These are phyloP conservation scores for Colletotrichum lupini DNA, from an alignment of 2,329 filamentous ascomycete genomes.

Conservation along the genomic window DNA sequence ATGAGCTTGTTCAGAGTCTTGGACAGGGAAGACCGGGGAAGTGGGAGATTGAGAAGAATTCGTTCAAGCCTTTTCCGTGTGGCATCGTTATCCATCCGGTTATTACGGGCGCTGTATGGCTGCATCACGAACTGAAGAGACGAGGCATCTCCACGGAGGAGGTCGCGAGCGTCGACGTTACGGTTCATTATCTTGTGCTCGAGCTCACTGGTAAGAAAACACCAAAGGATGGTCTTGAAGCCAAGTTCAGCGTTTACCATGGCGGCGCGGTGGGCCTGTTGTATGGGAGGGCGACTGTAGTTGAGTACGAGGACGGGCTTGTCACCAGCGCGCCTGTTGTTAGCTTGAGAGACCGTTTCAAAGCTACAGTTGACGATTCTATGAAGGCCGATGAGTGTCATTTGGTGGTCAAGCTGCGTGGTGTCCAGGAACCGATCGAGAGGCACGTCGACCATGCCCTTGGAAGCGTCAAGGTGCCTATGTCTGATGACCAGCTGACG, in stretches of 20 bases:
- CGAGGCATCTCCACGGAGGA: neutral
- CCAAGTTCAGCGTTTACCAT: neutral
- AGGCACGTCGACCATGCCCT: neutral
- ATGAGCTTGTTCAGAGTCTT: neutral
- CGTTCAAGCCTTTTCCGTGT: neutral
- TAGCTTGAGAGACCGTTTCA: neutral
- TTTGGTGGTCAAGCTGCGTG: neutral
- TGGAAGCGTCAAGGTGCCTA: neutral
- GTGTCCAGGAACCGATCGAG: neutral
- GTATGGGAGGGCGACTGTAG: neutral
- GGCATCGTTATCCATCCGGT: neutral
- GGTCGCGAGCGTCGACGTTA: neutral
- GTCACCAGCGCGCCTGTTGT: neutral
- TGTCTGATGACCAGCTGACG: neutral
- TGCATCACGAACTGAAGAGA: neutral
- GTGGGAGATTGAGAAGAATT: neutral
- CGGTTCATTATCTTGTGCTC: neutral
- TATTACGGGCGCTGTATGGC: neutral
- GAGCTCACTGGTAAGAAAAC: neutral
- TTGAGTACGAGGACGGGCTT: neutral
- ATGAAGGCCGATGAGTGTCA: neutral
- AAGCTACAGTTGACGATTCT: neutral
- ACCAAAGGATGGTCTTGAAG: neutral
- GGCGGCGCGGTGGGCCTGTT: neutral
- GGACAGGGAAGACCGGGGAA: neutral